Evolutionary conservation across 768 basidiomycete species (phyloP).

Genomic region (Lyophyllum shimeji): DNA sequence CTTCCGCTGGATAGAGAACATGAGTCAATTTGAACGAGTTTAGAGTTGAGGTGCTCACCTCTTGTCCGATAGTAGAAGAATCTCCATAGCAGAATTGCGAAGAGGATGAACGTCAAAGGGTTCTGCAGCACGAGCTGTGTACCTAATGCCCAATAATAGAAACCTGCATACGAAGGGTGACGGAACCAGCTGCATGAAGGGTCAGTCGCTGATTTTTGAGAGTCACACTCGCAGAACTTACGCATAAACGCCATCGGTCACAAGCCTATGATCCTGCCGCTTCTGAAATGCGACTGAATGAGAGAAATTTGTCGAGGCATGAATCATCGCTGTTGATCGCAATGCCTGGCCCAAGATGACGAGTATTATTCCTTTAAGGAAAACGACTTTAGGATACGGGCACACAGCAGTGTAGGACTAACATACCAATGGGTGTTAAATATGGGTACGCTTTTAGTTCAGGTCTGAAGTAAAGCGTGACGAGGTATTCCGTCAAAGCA

Average conservation of each 20-base stretch:
- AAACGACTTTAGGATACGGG: constrained; percentile 1
- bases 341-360: constrained; percentile 73
- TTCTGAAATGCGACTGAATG: constrained; percentile 83
- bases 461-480: constrained; percentile 68
- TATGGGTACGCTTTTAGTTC: constrained; percentile 58
- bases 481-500: constrained; percentile 79
- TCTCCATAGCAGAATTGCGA: constrained; percentile 68
- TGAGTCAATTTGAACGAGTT: constrained; percentile 1
- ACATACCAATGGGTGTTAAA: constrained; percentile 58
- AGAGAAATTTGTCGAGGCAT: constrained; percentile 91
- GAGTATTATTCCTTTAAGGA: constrained; percentile 55
- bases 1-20: constrained; percentile 61
- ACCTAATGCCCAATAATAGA: constrained; percentile 97
- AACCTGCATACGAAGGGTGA: constrained; percentile 96
- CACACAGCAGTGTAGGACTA: background rate
- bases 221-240: constrained; percentile 36
- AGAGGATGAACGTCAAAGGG: constrained; percentile 67
- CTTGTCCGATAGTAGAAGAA: constrained; percentile 85
- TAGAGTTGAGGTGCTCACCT: constrained; percentile 48
- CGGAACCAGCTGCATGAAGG: constrained; percentile 64
- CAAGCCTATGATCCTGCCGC: constrained; percentile 69
- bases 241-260: constrained; percentile 89
- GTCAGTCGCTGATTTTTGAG: constrained; percentile 1
- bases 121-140: constrained; percentile 93
- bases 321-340: constrained; percentile 94